phyloP scores from a whole-genome alignment of 2,329 filamentous ascomycete species.

The Tolypocladium album region DNA sequence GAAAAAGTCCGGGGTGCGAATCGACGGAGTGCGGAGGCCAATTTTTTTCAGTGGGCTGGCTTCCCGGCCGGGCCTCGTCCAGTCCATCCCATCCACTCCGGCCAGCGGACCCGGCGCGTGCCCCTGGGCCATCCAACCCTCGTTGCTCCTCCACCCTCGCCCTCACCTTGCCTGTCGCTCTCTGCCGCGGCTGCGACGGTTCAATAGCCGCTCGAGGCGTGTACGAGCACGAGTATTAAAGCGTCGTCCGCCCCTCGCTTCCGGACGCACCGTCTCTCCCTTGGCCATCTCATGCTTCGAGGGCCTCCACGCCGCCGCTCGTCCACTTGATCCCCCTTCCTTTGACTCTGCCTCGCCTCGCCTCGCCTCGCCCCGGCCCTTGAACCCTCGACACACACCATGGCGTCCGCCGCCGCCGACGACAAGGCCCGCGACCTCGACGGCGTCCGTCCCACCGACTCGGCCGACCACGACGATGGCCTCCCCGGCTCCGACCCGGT shows the following conservation, averaged over 20 bases:
- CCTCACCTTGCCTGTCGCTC: neutral
- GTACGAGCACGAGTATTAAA: neutral
- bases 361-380: too few relatives aligned
- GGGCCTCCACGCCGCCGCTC: neutral
- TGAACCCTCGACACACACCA: neutral
- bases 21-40: neutral
- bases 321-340: too few relatives aligned
- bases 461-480: conserved; percentile 8
- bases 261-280: neutral
- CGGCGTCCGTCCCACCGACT: conserved; percentile 4
- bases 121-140: neutral
- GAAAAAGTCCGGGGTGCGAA: neutral
- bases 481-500: conserved; percentile 5
- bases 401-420: too few relatives aligned
- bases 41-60: neutral
- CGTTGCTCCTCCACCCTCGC: neutral
- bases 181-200: neutral
- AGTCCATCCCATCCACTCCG: neutral
- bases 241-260: neutral
- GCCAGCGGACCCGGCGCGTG: neutral
- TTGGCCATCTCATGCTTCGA: neutral
- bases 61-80: neutral
- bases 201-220: neutral
- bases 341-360: neutral
- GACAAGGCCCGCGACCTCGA: neutral